Conservation (phyloP, 441 rosid species). For the Francoa sonchifolia region DNA sequence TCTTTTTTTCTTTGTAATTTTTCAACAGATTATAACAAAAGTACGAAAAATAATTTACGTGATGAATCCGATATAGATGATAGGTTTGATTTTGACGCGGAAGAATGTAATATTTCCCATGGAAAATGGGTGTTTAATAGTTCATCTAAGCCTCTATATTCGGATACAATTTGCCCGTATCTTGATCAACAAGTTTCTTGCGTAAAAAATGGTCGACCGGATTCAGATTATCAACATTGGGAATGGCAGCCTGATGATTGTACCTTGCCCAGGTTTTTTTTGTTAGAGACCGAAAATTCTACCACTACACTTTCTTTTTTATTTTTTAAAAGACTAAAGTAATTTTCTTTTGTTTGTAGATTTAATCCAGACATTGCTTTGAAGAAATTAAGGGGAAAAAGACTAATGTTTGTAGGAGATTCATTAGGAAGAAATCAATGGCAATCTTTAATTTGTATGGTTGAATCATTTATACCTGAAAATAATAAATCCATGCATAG, state of each 20-base stretch:
- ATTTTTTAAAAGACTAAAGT: no score
- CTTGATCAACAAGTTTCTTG: slow-evolving; percentile 68
- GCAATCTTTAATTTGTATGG: slow-evolving; percentile 83
- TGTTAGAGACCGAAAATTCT: no score
- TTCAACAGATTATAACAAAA: slow-evolving; percentile 22
- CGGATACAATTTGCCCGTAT: slow-evolving; percentile 68
- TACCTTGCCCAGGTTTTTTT: slow-evolving; percentile 66
- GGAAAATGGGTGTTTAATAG: slow-evolving; percentile 78
- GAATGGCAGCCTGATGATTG: slow-evolving; percentile 94
- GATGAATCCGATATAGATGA: slow-evolving; percentile 38
- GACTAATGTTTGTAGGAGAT: slow-evolving; percentile 70
- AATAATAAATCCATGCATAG: slow-evolving; percentile 50
- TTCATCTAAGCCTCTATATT: slow-evolving; percentile 47
- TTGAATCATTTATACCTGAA: slow-evolving; percentile 58
- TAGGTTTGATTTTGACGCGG: slow-evolving; percentile 65
- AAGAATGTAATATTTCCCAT: slow-evolving; percentile 52
- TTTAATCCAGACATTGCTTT: slow-evolving; percentile 57
- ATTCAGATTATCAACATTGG: slow-evolving; percentile 67
- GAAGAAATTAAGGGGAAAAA: slow-evolving; percentile 57
- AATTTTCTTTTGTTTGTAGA: slow-evolving; percentile 16
- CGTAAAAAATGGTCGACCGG: slow-evolving; percentile 47
- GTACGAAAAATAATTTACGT: slow-evolving; percentile 15
- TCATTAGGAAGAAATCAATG: slow-evolving; percentile 83
- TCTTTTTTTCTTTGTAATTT: slow-evolving; percentile 6
- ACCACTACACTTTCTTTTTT: no score